phyloP scores from a whole-genome alignment of 768 basidiomycete genomes.

The Tricholoma terreum region DNA sequence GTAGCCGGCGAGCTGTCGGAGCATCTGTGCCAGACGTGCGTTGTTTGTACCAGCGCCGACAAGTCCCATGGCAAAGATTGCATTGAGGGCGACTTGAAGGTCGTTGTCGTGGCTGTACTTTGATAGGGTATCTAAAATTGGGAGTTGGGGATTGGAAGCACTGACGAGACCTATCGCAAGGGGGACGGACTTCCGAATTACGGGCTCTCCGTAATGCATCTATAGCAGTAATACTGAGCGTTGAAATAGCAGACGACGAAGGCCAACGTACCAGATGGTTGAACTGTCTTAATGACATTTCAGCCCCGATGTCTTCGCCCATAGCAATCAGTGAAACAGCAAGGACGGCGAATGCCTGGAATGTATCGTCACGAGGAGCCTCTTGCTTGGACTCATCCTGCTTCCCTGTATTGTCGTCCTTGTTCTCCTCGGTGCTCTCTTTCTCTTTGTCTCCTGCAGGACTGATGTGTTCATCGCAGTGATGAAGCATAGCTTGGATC shows the following conservation, averaged over 20 bases:
- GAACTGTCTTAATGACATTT: conserved; percentile 97
- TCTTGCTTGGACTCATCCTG: conserved; percentile 47
- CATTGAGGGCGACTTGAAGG: conserved; percentile 92
- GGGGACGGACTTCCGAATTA: conserved; percentile 89
- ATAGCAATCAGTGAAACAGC: conserved; percentile 94
- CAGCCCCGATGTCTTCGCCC: conserved; percentile 97
- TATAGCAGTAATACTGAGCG: conserved; percentile 26
- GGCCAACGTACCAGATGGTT: conserved; percentile 79
- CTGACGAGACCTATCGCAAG: conserved; percentile 93
- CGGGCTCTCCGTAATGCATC: conserved; percentile 98
- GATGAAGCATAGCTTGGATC: conserved; percentile 87
- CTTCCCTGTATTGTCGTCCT: conserved; percentile 54
- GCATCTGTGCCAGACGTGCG: conserved; percentile 95
- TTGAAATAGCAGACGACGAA: background rate
- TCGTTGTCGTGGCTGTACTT: conserved; percentile 99
- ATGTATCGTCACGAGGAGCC: conserved; percentile 62
- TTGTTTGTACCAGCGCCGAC: conserved; percentile 99
- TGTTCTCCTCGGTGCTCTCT: conserved; percentile 23
- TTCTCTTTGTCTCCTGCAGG: conserved; percentile 36
- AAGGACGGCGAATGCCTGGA: conserved; percentile 90
- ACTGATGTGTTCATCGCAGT: conserved; percentile 90
- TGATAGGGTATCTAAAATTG: conserved; percentile 94
- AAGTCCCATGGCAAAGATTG: conserved; percentile 98
- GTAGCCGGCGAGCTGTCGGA: conserved; percentile 95
- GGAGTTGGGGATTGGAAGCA: conserved; percentile 92